Evolutionary conservation across 1,284 basidiomycete genomes (phyloP).

Genomic region (Melampsora americana): DNA sequence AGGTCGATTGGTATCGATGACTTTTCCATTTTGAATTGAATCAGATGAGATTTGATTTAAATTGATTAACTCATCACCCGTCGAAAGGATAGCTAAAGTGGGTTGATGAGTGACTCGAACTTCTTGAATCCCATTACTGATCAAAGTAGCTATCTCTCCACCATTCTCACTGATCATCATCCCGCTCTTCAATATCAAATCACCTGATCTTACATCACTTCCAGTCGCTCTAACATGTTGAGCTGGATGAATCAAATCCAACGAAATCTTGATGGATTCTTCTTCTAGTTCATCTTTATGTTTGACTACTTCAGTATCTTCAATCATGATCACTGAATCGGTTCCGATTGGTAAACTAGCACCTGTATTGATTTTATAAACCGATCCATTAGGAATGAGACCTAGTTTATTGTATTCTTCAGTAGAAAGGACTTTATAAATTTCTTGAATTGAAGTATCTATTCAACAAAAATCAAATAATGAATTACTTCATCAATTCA

Average conservation of each 20-base stretch:
- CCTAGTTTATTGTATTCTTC: too few relatives aligned
- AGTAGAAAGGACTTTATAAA: too few relatives aligned
- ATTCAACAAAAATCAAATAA: too few relatives aligned
- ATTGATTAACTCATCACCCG: not conserved
- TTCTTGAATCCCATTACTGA: not conserved
- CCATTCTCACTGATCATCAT: not conserved
- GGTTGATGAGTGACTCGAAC: not conserved
- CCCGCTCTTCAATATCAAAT: not conserved
- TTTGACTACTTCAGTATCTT: conserved; percentile 76
- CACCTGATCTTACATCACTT: not conserved
- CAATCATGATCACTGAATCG: conserved; percentile 83
- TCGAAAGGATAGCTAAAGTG: not conserved
- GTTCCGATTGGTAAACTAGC: conserved; percentile 69
- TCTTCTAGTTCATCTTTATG: too few relatives aligned
- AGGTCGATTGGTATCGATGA: not conserved
- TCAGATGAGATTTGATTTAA: too few relatives aligned
- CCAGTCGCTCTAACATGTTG: not conserved
- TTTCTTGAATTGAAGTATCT: too few relatives aligned
- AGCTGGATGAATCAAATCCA: not conserved
- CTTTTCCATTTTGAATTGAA: not conserved
- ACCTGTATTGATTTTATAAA: conserved; percentile 73
- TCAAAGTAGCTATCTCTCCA: not conserved
- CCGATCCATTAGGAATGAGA: not conserved
- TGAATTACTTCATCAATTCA: not conserved
- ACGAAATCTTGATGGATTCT: conserved; percentile 44